phyloP scores from a whole-genome alignment of 371 early-diverging fungal genomes.

The Mortierella sp. region DNA sequence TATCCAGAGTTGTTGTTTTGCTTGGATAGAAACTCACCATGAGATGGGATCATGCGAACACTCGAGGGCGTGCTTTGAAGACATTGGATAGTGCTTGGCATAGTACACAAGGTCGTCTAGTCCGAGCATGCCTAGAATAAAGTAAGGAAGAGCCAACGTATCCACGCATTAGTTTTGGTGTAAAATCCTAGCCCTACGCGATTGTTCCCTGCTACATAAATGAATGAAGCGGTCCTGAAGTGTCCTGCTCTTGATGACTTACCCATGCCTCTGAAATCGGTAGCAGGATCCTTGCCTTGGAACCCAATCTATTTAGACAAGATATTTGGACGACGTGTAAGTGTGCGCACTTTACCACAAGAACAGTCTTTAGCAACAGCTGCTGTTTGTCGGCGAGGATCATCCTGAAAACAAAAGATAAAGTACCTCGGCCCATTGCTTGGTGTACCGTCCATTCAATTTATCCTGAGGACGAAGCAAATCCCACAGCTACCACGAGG shows the following conservation, averaged over 20 bases:
- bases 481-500: conserved; percentile 75
- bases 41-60: conserved; percentile 68
- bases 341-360: neutral
- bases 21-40: conserved; percentile 37
- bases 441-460: conserved; percentile 64
- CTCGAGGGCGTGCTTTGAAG: conserved; percentile 64
- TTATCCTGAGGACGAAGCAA: conserved; percentile 72
- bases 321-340: neutral
- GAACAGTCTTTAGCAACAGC: neutral
- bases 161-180: neutral
- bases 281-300: conserved; percentile 88
- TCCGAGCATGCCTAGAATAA: conserved; percentile 70
- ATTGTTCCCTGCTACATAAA: too few species aligned
- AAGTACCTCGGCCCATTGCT: conserved; percentile 76
- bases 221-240: too few species aligned
- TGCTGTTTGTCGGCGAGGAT: neutral
- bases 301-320: conserved; percentile 71
- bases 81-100: conserved; percentile 69
- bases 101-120: conserved; percentile 83
- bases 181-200: too few species aligned
- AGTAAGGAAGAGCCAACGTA: neutral
- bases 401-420: neutral
- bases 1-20: neutral
- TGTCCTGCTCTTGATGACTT: conserved; percentile 17
- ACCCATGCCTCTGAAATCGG: conserved; percentile 93